phyloP scores from a whole-genome alignment of 441 rosid species.

The Iberis amara region DNA sequence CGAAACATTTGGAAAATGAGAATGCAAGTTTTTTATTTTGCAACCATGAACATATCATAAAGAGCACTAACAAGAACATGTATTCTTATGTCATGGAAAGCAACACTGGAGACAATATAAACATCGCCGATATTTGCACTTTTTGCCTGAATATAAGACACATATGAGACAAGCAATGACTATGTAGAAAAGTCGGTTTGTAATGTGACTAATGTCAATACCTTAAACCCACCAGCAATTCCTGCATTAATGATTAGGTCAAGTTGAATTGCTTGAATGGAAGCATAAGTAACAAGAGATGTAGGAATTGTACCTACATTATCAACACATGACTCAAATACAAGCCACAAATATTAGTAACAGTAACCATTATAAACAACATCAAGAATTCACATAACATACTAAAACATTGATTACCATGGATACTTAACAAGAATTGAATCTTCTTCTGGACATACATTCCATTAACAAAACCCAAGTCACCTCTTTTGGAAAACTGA shows the following conservation, averaged over 20 bases:
- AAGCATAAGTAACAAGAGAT: constrained; percentile 35
- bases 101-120: constrained; percentile 60
- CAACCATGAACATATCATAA: constrained; percentile 2
- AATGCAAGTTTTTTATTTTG: constrained; percentile 3
- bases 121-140: constrained; percentile 76
- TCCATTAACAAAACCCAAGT: constrained; percentile 77
- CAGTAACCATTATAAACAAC: not conserved
- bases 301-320: constrained; percentile 75
- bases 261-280: constrained; percentile 33
- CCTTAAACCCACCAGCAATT: constrained; percentile 95
- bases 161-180: constrained; percentile 11
- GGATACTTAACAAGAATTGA: constrained; percentile 46
- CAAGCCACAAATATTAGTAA: not conserved
- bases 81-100: constrained; percentile 92
- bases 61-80: constrained; percentile 65
- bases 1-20: constrained; percentile 1
- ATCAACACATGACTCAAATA: constrained; percentile 32
- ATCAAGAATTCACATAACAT: not conserved
- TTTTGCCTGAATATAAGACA: constrained; percentile 47
- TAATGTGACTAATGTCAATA: constrained; percentile 13
- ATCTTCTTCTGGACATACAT: constrained; percentile 76
- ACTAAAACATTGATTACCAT: not conserved
- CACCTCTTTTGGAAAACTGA: constrained; percentile 77
- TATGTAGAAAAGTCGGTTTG: not conserved
- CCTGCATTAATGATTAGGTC: constrained; percentile 85